Evolutionary conservation across 441 rosid species (phyloP).

Genomic region (Erysimum cheiri): DNA sequence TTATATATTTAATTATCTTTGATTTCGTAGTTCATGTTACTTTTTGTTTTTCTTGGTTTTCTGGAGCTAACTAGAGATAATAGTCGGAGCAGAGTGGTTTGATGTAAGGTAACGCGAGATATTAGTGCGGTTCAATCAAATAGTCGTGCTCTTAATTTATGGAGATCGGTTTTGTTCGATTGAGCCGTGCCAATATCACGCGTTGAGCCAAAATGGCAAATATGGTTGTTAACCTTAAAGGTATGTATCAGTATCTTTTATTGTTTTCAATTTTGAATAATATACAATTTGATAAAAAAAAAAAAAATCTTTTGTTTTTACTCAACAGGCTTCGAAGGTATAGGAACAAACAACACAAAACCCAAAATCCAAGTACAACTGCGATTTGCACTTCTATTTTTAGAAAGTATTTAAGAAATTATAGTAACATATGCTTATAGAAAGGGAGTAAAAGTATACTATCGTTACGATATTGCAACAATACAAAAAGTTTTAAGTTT

Average conservation of each 20-base stretch:
- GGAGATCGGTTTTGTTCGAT: slow-evolving; percentile 65
- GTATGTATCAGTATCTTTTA: neutral
- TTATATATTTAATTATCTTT: neutral
- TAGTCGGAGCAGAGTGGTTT: neutral
- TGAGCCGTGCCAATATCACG: slow-evolving; percentile 99
- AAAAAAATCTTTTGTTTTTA: neutral
- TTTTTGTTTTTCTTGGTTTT: neutral
- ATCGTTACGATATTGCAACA: neutral
- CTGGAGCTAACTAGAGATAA: slow-evolving; percentile 9
- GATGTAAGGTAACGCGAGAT: slow-evolving; percentile 54
- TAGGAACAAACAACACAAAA: slow-evolving; percentile 15
- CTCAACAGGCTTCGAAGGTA: slow-evolving; percentile 25
- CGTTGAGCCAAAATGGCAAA: slow-evolving; percentile 2
- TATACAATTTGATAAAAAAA: neutral
- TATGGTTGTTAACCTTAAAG: neutral
- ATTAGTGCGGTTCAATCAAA: slow-evolving; percentile 90
- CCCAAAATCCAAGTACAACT: slow-evolving; percentile 34
- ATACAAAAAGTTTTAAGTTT: neutral
- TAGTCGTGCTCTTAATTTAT: slow-evolving; percentile 41
- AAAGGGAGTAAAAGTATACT: neutral
- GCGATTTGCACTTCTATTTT: slow-evolving; percentile 19
- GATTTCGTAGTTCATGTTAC: neutral
- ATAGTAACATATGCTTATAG: neutral
- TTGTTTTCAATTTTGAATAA: neutral
- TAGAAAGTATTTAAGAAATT: slow-evolving; percentile 9